A percentile compares a stretch with the other conserved stretches of the same genome.
These are phyloP conservation scores for Benincasa hispida DNA, from an alignment of 306 rosid genomes.

Conservation along the genomic window DNA sequence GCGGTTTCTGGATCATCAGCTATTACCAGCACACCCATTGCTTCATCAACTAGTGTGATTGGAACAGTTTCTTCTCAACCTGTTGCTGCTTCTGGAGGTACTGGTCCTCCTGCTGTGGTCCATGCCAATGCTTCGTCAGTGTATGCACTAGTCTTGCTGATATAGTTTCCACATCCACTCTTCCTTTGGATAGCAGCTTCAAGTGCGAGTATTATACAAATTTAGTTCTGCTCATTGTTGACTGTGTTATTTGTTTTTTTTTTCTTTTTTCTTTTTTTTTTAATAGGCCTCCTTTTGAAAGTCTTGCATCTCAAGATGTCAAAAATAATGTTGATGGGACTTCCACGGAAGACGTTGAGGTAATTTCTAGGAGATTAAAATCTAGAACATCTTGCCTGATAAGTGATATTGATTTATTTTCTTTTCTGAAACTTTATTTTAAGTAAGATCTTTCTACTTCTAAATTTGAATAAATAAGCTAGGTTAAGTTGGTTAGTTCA, in stretches of 20 bases:
- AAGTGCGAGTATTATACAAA: neutral
- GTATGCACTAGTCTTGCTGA: constrained; percentile 31
- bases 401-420: neutral
- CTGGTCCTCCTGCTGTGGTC: constrained; percentile 35
- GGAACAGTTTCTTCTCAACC: constrained; percentile 30
- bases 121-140: constrained; percentile 31
- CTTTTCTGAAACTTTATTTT: neutral
- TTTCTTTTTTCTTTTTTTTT: neutral
- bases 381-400: neutral
- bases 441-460: neutral
- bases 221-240: constrained; percentile 14
- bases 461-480: neutral
- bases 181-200: neutral
- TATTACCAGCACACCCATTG: constrained; percentile 27
- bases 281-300: constrained; percentile 32
- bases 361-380: constrained; percentile 8
- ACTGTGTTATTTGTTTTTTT: neutral
- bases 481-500: neutral
- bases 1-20: constrained; percentile 36
- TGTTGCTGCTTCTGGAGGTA: constrained; percentile 33
- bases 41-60: constrained; percentile 23
- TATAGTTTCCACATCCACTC: neutral
- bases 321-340: constrained; percentile 34
- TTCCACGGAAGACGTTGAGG: constrained; percentile 68
- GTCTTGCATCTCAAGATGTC: constrained; percentile 46